These are phyloP conservation scores for Tylopilus sp. DNA, from an alignment of 768 basidiomycete genomes.

Conservation along the genomic window DNA sequence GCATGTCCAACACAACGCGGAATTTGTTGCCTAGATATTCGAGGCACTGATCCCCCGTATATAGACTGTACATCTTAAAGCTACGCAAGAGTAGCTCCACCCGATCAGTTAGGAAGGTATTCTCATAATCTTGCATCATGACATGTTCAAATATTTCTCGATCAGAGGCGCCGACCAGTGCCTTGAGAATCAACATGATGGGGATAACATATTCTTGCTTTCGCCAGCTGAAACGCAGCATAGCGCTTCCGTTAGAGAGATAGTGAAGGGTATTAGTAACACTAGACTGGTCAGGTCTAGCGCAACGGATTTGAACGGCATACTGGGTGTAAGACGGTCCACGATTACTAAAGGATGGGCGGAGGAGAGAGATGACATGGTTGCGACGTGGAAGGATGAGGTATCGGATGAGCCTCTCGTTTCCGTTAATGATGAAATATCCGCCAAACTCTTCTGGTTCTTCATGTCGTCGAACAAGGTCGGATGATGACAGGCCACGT, in stretches of 20 bases:
- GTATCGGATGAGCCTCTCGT: constrained; percentile 97
- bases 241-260: constrained; percentile 94
- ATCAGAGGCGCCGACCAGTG: constrained; percentile 86
- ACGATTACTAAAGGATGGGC: constrained; percentile 87
- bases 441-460: constrained; percentile 99
- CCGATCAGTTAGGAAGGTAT: constrained; percentile 96
- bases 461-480: constrained; percentile 87
- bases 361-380: constrained; percentile 89
- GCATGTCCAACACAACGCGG: constrained; percentile 82
- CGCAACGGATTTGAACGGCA: constrained; percentile 94
- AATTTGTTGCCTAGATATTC: constrained; percentile 97
- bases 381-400: constrained; percentile 94
- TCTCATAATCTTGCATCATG: constrained; percentile 94
- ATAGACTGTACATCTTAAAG: constrained; percentile 89
- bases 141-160: constrained; percentile 96
- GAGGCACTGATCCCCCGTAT: constrained; percentile 86
- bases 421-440: constrained; percentile 98
- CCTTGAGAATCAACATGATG: constrained; percentile 94
- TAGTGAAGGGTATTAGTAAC: constrained; percentile 98
- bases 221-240: constrained; percentile 92
- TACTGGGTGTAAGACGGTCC: constrained; percentile 94
- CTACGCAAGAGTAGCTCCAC: constrained; percentile 91
- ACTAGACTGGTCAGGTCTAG: constrained; percentile 88
- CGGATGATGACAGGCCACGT: constrained; percentile 77
- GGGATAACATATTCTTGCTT: constrained; percentile 99